Base-by-base conservation (phyloP, 2,329 filamentous ascomycete species). In the Beauveria asiatica region DNA sequence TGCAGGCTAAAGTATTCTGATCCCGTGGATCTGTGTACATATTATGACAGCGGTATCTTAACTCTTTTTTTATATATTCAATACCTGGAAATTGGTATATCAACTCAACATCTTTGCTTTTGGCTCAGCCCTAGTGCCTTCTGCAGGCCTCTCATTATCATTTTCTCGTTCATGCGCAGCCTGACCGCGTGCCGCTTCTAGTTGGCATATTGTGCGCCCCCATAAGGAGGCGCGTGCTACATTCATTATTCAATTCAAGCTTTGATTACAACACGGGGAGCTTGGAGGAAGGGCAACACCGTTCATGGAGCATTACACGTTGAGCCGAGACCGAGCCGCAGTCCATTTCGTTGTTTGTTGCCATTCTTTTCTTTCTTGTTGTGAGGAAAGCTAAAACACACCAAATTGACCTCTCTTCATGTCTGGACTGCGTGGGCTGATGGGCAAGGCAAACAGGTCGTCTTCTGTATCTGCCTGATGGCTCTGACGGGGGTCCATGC, bases 401-500 rank as follows among this genome's bases (percentile, higher is more conserved):
- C 82, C 84, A 69, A 96, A 97, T 0, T 91, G 92, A 69, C 89
- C 92, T 66, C 86, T 89, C 57, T 86, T 85, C 79, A 94, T 91
- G 66, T 95, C 91, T 0, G 92, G 92, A 67, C 89, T 92, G 55
- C 92, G 80, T 1, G 92, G 92, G 68, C 89, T 93, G 75, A 96
- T 84, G 1, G 90, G 91, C 57, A 96, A 81, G 0, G 91, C 92
- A 69, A 97, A 97, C 2, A 96, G 78, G 45, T 89, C 92, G 61
- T 96, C 91, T 65, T 91, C 88, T 0, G 64, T 67, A 30, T 72
- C 70, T 39, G 67, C 65, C 17, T 62, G 59, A 25, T 64, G 62
- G 6, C 64, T 52, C 17, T 64, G 63, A 17, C 62, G 61, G 19
- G 67, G 64, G 6, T 62, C 60, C 3, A 64, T 55, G 48, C 68